These are phyloP conservation scores for Coemansia aciculifera DNA, from an alignment of 192 early-diverging fungal species.

Conservation along the genomic window DNA sequence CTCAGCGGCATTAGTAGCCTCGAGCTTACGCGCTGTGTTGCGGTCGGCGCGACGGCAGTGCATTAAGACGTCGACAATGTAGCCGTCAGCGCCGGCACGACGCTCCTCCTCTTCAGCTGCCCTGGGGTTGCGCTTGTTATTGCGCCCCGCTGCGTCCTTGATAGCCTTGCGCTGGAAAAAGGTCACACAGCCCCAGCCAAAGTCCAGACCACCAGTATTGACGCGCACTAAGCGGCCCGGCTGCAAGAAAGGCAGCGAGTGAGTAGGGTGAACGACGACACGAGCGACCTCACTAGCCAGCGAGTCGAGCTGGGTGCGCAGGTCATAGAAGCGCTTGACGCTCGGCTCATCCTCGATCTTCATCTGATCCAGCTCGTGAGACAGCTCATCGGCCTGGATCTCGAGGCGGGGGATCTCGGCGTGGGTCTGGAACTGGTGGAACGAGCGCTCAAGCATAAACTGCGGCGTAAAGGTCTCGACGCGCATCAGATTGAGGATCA, in stretches of 20 bases:
- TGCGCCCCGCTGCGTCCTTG: conserved; percentile 16
- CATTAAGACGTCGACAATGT: conserved; percentile 84
- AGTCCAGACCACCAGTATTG: conserved; percentile 64
- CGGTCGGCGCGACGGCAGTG: conserved; percentile 61
- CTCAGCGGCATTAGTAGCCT: conserved; percentile 21
- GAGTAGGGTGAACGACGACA: conserved; percentile 79
- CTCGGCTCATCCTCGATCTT: conserved; percentile 69
- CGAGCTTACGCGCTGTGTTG: conserved; percentile 16
- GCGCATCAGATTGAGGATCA: conserved; percentile 93
- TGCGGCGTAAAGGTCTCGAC: conserved; percentile 94
- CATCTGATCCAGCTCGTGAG: conserved; percentile 53
- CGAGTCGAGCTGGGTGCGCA: conserved; percentile 68
- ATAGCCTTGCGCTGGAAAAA: conserved; percentile 63
- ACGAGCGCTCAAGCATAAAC: conserved; percentile 87
- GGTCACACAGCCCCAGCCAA: conserved; percentile 92
- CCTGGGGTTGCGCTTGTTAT: conserved; percentile 25
- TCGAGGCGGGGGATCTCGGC: conserved; percentile 78
- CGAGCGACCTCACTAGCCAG: conserved; percentile 67
- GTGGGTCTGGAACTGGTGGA: conserved; percentile 90
- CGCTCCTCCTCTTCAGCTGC: conserved; percentile 34
- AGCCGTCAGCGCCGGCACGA: conserved; percentile 54
- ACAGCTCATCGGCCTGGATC: conserved; percentile 37
- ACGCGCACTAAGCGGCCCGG: conserved; percentile 77
- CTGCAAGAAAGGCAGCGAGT: conserved; percentile 83
- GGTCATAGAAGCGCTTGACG: conserved; percentile 73